Evolutionary conservation across 1,139 yeast genomes (phyloP), one percentile per base, ranked within the genome.

Genomic region (Scheffersomyces insectosa): DNA sequence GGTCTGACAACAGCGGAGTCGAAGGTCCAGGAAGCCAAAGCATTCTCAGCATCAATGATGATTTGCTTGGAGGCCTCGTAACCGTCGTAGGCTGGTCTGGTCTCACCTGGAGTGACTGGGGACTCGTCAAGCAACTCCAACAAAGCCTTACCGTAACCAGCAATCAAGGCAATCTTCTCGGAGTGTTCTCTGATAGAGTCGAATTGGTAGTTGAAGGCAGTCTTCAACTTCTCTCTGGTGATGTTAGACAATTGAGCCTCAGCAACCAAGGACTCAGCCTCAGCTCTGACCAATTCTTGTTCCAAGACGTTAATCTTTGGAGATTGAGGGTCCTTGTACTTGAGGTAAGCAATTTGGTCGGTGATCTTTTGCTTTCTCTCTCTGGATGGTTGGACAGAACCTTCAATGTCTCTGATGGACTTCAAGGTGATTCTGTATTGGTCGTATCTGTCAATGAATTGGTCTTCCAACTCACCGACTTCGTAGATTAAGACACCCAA

Each of bases 51-150:
- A 62, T 86, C 95, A 62, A 86, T 82, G 60, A 86, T 85, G 67
- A 86, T 85, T 71, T 86, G 95, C 72, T 85, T 86, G 42, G 91
- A 83, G 43, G 93, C 91, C 67, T 86, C 93, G 65, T 85, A 86
- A 55, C 95, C 95, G 60, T 86, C 95, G 67, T 86, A 86, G 45
- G 90, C 86, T 41, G 90, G 86, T 82, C 93, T 84, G 47, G 90
- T 83, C 72, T 88, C 95, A 72, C 96, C 96, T 45, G 96, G 96
- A 52, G 95, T 85, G 43, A 87, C 93, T 50, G 95, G 88, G 50
- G 88, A 72, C 63, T 86, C 95, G 63, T 87, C 95, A 63, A 88
- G 77, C 60, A 87, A 77, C 70, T 86, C 93, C 65, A 87, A 75
- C 50, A 87, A 69, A 32, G 93, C 95, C 71, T 87, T 86, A 73